phyloP scores from a whole-genome alignment of 352 stramenopile species.

The Peronospora destructor region DNA sequence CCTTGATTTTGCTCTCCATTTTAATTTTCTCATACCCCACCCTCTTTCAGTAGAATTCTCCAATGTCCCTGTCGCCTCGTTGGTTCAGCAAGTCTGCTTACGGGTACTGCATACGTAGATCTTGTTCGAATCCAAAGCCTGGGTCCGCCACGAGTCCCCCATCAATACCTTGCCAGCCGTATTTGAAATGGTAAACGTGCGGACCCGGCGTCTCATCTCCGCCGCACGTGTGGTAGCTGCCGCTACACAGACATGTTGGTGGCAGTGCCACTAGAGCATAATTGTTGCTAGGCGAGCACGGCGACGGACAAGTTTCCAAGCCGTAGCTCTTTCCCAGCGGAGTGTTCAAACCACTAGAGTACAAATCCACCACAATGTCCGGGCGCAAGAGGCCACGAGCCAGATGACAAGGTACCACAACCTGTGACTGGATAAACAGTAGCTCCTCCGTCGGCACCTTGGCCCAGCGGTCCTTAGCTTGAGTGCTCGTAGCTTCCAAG shows the following conservation, averaged over 20 bases:
- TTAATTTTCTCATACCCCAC: slow-evolving; percentile 13
- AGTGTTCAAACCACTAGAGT: slow-evolving; percentile 29
- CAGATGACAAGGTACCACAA: slow-evolving; percentile 57
- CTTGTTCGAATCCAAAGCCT: slow-evolving; percentile 27
- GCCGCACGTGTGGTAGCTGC: slow-evolving; percentile 47
- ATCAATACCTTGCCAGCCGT: slow-evolving; percentile 69
- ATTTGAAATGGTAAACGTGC: slow-evolving; percentile 79
- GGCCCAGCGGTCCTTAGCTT: slow-evolving; percentile 54
- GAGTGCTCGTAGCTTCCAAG: slow-evolving; percentile 30
- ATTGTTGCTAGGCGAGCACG: slow-evolving; percentile 59
- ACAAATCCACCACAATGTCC: slow-evolving; percentile 42
- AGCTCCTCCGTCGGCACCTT: slow-evolving; percentile 67
- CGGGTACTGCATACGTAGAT: slow-evolving; percentile 31
- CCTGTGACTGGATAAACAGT: slow-evolving; percentile 62
- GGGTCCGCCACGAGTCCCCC: slow-evolving; percentile 27
- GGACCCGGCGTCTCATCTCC: slow-evolving; percentile 33
- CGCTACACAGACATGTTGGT: slow-evolving; percentile 42
- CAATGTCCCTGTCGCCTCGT: slow-evolving; percentile 1
- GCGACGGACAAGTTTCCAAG: slow-evolving; percentile 41
- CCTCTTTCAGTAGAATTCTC: slow-evolving; percentile 4
- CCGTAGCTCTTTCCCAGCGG: slow-evolving; percentile 27
- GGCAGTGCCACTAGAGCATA: slow-evolving; percentile 34
- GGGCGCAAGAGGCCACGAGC: slow-evolving; percentile 48
- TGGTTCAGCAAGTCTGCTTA: slow-evolving; percentile 17
- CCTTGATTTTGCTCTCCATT: slow-evolving; percentile 26